A percentile compares a stretch with the other conserved stretches of the same genome.
Conservation (phyloP, 495 filamentous ascomycete species). For the Talaromyces proteolyticus region DNA sequence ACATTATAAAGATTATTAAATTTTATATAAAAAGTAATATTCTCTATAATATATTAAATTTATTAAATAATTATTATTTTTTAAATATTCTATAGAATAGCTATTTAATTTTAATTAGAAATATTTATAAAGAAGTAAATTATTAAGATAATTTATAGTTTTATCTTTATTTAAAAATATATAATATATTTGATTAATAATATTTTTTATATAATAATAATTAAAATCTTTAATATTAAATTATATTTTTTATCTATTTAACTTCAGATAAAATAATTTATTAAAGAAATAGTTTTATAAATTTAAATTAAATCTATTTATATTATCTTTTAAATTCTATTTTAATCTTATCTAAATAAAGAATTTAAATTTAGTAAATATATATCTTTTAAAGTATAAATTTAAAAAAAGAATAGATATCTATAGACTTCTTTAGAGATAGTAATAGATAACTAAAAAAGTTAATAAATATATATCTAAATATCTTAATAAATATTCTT, state of each 20-base stretch:
- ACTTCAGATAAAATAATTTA: slow-evolving; percentile 9
- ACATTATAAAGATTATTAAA: slow-evolving; percentile 8
- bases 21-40: slow-evolving; percentile 9
- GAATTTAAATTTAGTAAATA: slow-evolving; percentile 2
- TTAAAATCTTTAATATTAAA: slow-evolving; percentile 8
- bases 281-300: slow-evolving; percentile 8
- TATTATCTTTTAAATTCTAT: background rate
- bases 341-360: background rate
- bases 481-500: slow-evolving; percentile 9
- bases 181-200: slow-evolving; percentile 6
- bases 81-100: slow-evolving; percentile 11
- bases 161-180: slow-evolving; percentile 2
- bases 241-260: slow-evolving; percentile 4
- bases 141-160: background rate
- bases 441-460: slow-evolving; percentile 9
- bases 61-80: slow-evolving; percentile 16
- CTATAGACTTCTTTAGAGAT: slow-evolving; percentile 4
- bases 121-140: background rate
- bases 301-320: slow-evolving; percentile 4
- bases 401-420: slow-evolving; percentile 9
- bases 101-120: slow-evolving; percentile 1
- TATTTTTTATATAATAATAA: slow-evolving; percentile 7
- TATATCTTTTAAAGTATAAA: slow-evolving; percentile 9
- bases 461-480: slow-evolving; percentile 10
- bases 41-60: slow-evolving; percentile 4